These are phyloP conservation scores for Schizophyllum commune DNA, from an alignment of 1,284 basidiomycete genomes.

Conservation along the genomic window DNA sequence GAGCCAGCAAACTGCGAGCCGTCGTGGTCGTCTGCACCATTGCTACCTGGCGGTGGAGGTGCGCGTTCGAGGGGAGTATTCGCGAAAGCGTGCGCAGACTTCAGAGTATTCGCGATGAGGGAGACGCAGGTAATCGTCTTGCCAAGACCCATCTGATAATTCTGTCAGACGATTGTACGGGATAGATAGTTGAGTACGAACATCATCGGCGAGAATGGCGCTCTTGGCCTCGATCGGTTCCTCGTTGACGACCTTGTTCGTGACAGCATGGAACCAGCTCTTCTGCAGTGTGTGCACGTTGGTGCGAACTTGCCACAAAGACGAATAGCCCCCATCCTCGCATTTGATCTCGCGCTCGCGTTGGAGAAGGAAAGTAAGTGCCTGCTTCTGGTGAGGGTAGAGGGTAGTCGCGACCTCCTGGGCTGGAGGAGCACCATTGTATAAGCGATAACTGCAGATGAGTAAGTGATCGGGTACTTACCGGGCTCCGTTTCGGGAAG, in stretches of 20 bases:
- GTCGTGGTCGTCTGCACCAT: conserved; percentile 28
- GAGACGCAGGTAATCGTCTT: conserved; percentile 95
- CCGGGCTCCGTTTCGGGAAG: conserved; percentile 79
- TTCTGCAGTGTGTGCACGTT: conserved; percentile 42
- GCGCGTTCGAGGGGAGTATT: conserved; percentile 42
- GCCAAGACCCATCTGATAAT: conserved; percentile 87
- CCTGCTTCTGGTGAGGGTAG: conserved; percentile 98
- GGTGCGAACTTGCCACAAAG: conserved; percentile 66
- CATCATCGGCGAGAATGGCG: conserved; percentile 90
- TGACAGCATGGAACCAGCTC: conserved; percentile 81
- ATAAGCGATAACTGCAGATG: conserved; percentile 9
- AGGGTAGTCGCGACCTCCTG: conserved; percentile 83
- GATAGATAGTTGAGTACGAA: conserved; percentile 33
- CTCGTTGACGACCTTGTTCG: conserved; percentile 64
- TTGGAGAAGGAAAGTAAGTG: conserved; percentile 92
- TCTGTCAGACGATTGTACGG: conserved; percentile 11
- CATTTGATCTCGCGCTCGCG: conserved; percentile 71
- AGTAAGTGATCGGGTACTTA: conserved; percentile 30
- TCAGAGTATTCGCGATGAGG: conserved; percentile 81
- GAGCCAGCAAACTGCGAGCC: conserved; percentile 61
- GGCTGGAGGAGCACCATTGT: conserved; percentile 33
- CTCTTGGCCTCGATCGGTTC: conserved; percentile 79
- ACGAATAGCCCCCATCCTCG: conserved; percentile 50
- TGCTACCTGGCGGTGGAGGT: conserved; percentile 30
- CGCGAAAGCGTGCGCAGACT: conserved; percentile 66